Base-by-base conservation (phyloP, 805 yeast genomes). In the Suhomyces sp. region DNA sequence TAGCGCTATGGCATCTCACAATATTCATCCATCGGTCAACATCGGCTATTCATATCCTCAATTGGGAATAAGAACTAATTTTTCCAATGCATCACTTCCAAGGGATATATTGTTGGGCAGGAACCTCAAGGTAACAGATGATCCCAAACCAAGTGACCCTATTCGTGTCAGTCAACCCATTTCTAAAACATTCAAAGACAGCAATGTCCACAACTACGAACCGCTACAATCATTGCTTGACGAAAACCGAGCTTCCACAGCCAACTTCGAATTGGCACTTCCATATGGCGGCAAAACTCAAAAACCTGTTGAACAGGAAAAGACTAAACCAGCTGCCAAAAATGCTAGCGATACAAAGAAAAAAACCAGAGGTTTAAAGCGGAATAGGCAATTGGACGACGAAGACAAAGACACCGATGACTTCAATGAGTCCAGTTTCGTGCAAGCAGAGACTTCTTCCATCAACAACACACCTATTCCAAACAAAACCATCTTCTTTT, bases 401-500 rank as follows among this genome's bases (percentile, higher is more conserved):
- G 43, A 33, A 3, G 48, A 33, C 13, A 17, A 13, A 19, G 33
- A 31, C 3, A 51, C 50, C 9, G 37, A 31, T 5, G 48, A 46
- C 22, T 13, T 46, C 22, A 27, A 40, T 22, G 50, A 47, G 20
- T 27, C 27, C 39, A 47, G 50, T 39, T 47, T 20, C 6, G 15
- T 47, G 22, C 50, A 47, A 29, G 54, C 46, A 12, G 55, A 48
- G 20, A 43, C 59, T 4, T 52, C 60, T 12, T 57, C 61, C 5
- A 47, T 51, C 24, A 54, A 53, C 51, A 58, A 60, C 40, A 66
- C 69, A 21, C 71, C 72, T 3, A 60, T 60, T 12, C 64, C 64
- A 4, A 66, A 62, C 47, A 66, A 61, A 46, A 60, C 71, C 10
- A 57, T 61, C 1, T 63, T 53, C 52, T 66, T 65, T 50, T 67